Evolutionary conservation across 75 land plant genomes (phyloP).

Genomic region (Adiantum capillusveneris): DNA sequence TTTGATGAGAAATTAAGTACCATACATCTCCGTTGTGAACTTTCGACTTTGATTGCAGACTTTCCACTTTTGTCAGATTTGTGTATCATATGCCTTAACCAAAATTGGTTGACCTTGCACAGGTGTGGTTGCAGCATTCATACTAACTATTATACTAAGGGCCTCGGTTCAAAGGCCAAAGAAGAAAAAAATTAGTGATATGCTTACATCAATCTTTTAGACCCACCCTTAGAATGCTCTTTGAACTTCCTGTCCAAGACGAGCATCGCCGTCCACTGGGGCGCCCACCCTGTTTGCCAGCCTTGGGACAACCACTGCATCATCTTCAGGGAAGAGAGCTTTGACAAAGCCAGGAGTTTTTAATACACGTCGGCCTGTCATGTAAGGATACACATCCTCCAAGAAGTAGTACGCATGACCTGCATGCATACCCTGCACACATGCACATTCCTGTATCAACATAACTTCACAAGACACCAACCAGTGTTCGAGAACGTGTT

Average conservation of each 20-base stretch:
- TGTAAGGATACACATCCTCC: conserved; percentile 89
- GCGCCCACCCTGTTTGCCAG: conserved; percentile 21
- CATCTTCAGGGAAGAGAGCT: conserved; percentile 83
- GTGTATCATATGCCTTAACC: too few species aligned
- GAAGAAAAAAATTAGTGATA: too few species aligned
- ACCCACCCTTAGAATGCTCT: conserved; percentile 1
- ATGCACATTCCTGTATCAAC: background rate
- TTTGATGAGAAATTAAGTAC: too few species aligned
- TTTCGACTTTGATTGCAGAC: too few species aligned
- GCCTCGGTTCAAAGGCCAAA: too few species aligned
- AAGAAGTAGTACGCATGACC: conserved; percentile 97
- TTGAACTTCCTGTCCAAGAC: background rate
- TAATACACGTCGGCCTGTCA: conserved; percentile 82
- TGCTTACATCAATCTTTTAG: too few species aligned
- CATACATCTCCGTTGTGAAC: too few species aligned
- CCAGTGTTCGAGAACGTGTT: too few species aligned
- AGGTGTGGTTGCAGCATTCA: too few species aligned
- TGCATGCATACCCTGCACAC: conserved; percentile 87
- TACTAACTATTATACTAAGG: too few species aligned
- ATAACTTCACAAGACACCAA: background rate
- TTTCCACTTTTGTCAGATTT: too few species aligned
- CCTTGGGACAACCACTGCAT: conserved; percentile 68
- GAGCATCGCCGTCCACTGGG: background rate
- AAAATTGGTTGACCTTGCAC: too few species aligned
- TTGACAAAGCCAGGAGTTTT: conserved; percentile 84